Evolutionary conservation across 352 stramenopile species (phyloP).

Genomic region (Globisporangium canariense): DNA sequence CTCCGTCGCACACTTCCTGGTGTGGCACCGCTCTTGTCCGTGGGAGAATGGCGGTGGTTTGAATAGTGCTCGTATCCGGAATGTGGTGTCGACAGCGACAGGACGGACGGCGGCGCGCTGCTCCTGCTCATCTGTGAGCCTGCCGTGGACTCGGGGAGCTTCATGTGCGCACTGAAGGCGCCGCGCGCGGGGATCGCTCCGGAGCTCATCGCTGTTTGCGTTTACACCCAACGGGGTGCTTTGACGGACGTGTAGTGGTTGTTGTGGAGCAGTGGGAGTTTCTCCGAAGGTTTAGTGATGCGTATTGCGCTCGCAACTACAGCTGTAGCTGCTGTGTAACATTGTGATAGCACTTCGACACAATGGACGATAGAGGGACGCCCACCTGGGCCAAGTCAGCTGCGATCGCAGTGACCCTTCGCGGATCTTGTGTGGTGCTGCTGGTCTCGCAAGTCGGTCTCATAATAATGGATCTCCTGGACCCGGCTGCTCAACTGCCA

Average conservation of each 20-base stretch:
- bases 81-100: conserved; percentile 6
- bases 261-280: background rate
- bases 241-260: background rate
- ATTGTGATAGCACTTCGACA: background rate
- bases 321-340: background rate
- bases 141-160: background rate
- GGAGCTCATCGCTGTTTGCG: background rate
- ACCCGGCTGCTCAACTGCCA: background rate
- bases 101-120: background rate
- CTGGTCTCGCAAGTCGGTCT: background rate
- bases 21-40: background rate
- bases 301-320: background rate
- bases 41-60: background rate
- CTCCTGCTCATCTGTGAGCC: background rate
- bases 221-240: background rate
- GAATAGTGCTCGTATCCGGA: conserved; percentile 15
- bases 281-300: background rate
- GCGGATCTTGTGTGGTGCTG: background rate
- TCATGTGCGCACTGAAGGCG: conserved; percentile 36
- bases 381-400: background rate
- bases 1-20: background rate
- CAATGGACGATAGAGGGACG: background rate
- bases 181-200: conserved; percentile 26
- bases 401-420: background rate
- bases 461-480: background rate